phyloP scores from a whole-genome alignment of 257 asterid species.

The Solanum ossicruentum region DNA sequence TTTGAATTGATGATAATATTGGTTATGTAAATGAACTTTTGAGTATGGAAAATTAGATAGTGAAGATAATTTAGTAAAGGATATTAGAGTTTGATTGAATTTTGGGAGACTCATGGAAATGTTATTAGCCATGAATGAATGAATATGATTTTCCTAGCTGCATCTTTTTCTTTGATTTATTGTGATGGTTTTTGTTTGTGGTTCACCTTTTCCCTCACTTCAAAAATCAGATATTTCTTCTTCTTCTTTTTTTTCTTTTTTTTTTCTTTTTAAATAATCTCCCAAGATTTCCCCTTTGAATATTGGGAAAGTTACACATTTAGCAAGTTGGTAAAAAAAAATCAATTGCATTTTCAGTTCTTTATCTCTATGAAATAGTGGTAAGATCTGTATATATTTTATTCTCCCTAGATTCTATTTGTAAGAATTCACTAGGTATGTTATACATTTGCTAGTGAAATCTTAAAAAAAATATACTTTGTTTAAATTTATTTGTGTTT shows the following conservation, averaged over 20 bases:
- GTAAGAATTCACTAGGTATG: too few relatives aligned
- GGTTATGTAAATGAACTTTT: background rate
- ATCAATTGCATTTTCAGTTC: too few relatives aligned
- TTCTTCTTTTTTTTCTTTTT: too few relatives aligned
- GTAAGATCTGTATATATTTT: too few relatives aligned
- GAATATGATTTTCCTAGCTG: background rate
- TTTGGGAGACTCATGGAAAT: background rate
- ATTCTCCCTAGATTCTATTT: too few relatives aligned
- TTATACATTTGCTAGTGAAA: background rate
- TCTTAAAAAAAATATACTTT: background rate
- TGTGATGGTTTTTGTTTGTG: background rate
- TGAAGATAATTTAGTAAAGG: background rate
- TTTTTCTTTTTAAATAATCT: background rate
- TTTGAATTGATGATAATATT: background rate
- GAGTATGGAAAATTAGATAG: background rate
- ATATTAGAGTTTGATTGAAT: background rate
- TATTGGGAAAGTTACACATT: background rate
- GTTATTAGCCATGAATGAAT: background rate
- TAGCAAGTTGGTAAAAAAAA: background rate
- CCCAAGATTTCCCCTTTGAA: background rate
- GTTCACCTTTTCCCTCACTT: background rate
- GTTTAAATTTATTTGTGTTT: too few relatives aligned
- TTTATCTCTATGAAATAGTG: too few relatives aligned
- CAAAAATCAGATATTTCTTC: background rate
- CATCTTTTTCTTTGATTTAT: background rate